Evolutionary conservation across 768 basidiomycete species (phyloP).

Genomic region (Lentinula boryana): DNA sequence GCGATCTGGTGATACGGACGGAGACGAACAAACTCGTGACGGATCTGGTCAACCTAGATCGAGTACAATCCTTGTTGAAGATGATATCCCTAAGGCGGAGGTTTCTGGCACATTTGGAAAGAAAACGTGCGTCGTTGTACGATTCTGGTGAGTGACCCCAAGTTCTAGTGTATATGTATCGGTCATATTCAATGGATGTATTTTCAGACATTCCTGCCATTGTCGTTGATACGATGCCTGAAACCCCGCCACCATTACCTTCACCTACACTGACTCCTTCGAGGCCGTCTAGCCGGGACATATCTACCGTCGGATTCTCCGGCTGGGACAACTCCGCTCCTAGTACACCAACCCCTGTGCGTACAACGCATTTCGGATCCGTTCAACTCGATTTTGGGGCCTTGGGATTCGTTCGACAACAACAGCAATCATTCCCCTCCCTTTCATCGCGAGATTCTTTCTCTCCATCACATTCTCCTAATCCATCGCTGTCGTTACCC

Average conservation of each 20-base stretch:
- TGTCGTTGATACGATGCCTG: conserved; percentile 53
- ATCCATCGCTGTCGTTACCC: conserved; percentile 36
- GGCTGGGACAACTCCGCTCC: conserved; percentile 16
- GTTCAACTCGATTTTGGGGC: conserved; percentile 1
- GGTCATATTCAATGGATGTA: conserved; percentile 4
- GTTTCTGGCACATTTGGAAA: conserved; percentile 50
- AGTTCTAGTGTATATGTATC: conserved; percentile 21
- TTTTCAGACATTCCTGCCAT: conserved; percentile 62
- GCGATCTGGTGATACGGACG: conserved; percentile 72
- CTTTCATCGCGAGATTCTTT: background rate
- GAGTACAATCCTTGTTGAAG: conserved; percentile 72
- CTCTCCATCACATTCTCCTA: conserved; percentile 28
- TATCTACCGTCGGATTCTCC: conserved; percentile 35
- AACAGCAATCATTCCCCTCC: background rate
- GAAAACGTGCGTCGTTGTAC: conserved; percentile 27
- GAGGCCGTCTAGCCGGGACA: conserved; percentile 43
- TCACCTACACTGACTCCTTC: background rate
- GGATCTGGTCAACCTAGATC: conserved; percentile 81
- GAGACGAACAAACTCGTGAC: conserved; percentile 76
- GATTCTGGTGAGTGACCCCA: conserved; percentile 21
- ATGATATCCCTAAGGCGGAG: conserved; percentile 69
- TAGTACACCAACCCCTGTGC: conserved; percentile 33
- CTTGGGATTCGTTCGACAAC: background rate
- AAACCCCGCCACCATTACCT: conserved; percentile 34
- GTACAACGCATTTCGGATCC: conserved; percentile 11